phyloP scores from a whole-genome alignment of 1,284 basidiomycete genomes.

The Amylostereum areolatum region DNA sequence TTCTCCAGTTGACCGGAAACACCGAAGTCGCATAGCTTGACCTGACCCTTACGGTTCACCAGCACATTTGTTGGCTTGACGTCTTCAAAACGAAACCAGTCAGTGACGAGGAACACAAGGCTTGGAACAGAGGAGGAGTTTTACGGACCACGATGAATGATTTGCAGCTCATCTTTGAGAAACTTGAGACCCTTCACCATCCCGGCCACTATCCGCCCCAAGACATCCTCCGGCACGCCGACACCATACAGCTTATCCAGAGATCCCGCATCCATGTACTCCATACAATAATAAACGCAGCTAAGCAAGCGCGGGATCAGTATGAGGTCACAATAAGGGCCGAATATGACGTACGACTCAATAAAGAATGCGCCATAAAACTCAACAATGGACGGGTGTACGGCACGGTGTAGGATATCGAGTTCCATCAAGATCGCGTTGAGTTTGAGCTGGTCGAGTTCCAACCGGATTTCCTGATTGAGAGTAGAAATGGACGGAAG shows the following conservation, averaged over 20 bases:
- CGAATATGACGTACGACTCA: slow-evolving; percentile 35
- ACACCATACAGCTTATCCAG: slow-evolving; percentile 78
- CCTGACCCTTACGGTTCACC: slow-evolving; percentile 81
- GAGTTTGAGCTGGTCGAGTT: slow-evolving; percentile 90
- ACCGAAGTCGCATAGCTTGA: slow-evolving; percentile 98
- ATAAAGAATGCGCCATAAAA: slow-evolving; percentile 99
- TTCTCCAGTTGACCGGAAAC: slow-evolving; percentile 97
- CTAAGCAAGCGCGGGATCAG: slow-evolving; percentile 27
- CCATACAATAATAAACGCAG: slow-evolving; percentile 99
- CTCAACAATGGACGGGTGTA: slow-evolving; percentile 90
- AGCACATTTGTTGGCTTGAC: slow-evolving; percentile 98
- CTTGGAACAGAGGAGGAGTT: background rate
- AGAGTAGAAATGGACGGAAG: slow-evolving; percentile 7
- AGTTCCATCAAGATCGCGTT: slow-evolving; percentile 99
- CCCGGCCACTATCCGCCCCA: slow-evolving; percentile 77
- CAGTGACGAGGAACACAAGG: background rate
- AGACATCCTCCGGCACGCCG: slow-evolving; percentile 78
- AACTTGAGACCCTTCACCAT: slow-evolving; percentile 94
- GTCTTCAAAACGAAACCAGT: slow-evolving; percentile 38
- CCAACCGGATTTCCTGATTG: slow-evolving; percentile 91
- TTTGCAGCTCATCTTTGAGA: slow-evolving; percentile 93
- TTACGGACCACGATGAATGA: slow-evolving; percentile 85
- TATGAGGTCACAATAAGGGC: too few species aligned
- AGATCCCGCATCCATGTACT: slow-evolving; percentile 96
- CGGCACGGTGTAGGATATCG: slow-evolving; percentile 92